A percentile compares a stretch with the other conserved stretches of the same genome.
Evolutionary conservation across 495 filamentous ascomycete species (phyloP).

Genomic region (Xylaria palmicola): DNA sequence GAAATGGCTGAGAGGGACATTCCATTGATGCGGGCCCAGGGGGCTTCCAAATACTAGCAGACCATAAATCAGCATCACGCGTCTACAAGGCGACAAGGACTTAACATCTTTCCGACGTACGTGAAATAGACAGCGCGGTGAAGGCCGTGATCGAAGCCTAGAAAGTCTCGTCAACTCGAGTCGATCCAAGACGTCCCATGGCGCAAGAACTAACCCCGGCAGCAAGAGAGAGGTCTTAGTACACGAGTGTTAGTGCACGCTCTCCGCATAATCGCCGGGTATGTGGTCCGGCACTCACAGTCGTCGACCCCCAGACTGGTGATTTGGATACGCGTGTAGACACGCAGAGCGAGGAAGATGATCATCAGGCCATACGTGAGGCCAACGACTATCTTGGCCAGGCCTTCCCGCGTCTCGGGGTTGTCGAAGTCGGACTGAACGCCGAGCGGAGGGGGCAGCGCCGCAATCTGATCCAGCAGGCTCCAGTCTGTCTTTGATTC

Average conservation of each 20-base stretch:
- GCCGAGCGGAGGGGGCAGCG: constrained; percentile 18
- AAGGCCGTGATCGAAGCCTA: constrained; percentile 16
- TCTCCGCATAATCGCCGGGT: background rate
- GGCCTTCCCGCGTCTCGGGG: constrained; percentile 10
- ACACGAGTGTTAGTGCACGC: constrained; percentile 7
- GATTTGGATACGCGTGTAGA: constrained; percentile 16
- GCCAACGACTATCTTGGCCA: constrained; percentile 10
- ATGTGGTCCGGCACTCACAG: constrained; percentile 8
- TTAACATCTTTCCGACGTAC: constrained; percentile 1
- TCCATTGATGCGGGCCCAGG: constrained; percentile 20
- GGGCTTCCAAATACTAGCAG: constrained; percentile 9
- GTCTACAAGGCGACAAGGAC: too few relatives aligned
- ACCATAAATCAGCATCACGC: constrained; percentile 1
- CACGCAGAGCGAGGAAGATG: constrained; percentile 18
- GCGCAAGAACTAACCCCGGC: constrained; percentile 20
- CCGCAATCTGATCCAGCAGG: constrained; percentile 17
- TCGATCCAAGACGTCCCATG: background rate
- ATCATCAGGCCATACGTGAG: constrained; percentile 17
- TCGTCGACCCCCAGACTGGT: constrained; percentile 17
- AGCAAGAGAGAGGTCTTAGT: constrained; percentile 13
- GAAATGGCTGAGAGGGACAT: constrained; percentile 13
- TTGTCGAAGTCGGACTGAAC: constrained; percentile 17
- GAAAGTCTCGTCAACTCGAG: background rate
- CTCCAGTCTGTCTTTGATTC: background rate
- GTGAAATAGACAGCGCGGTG: constrained; percentile 9